A percentile compares a stretch with the other conserved stretches of the same genome.
Conservation (phyloP, 805 yeast genomes). For the Priceomyces medius region DNA sequence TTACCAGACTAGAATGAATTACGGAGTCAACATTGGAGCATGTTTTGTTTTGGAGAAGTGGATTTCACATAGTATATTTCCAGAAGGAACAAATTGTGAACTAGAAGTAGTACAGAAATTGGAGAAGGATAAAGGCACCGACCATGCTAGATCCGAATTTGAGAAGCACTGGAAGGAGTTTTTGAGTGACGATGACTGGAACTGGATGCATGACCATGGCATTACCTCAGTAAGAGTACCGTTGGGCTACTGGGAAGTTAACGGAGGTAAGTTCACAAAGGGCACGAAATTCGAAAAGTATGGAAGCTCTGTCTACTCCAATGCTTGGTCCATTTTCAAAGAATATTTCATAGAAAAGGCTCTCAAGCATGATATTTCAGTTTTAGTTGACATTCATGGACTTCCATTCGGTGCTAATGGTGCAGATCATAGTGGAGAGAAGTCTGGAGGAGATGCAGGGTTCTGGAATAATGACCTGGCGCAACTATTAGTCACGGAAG, state of each 20-base stretch:
- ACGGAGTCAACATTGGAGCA: conserved; percentile 86
- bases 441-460: conserved; percentile 49
- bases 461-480: conserved; percentile 56
- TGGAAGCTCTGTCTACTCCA: conserved; percentile 50
- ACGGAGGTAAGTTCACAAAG: conserved; percentile 54
- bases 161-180: conserved; percentile 68
- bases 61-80: conserved; percentile 64
- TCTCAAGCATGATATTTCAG: conserved; percentile 58
- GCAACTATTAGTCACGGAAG: conserved; percentile 46
- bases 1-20: conserved; percentile 60
- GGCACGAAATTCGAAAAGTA: conserved; percentile 63
- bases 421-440: conserved; percentile 79
- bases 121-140: conserved; percentile 49
- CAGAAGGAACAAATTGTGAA: conserved; percentile 62
- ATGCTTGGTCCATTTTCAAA: conserved; percentile 70
- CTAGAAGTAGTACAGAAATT: conserved; percentile 63
- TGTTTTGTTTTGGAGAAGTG: conserved; percentile 78
- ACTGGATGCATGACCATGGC: conserved; percentile 62
- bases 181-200: conserved; percentile 72
- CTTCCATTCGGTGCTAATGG: conserved; percentile 91
- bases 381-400: conserved; percentile 83
- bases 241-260: conserved; percentile 88
- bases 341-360: conserved; percentile 58
- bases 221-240: conserved; percentile 86
- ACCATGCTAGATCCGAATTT: conserved; percentile 50